phyloP scores from a whole-genome alignment of 2,329 filamentous ascomycete genomes.

The Hymenoscyphus scutula region DNA sequence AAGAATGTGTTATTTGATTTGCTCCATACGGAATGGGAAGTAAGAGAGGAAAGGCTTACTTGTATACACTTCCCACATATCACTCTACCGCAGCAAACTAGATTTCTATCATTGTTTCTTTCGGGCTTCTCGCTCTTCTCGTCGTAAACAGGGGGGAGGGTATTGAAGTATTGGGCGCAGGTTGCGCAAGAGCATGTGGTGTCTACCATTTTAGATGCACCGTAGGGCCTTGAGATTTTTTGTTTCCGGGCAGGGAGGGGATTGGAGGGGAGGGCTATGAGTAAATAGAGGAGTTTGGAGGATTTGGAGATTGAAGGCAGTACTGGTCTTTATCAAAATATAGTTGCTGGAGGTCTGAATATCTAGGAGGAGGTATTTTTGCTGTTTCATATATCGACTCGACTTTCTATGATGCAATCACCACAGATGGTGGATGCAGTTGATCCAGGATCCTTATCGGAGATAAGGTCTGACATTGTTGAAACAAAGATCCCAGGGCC shows the following conservation, averaged over 20 bases:
- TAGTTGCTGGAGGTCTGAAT: neutral
- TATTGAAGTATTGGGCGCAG: conserved; percentile 60
- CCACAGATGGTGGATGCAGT: too few relatives aligned
- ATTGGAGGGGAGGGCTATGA: neutral
- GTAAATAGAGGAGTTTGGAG: neutral
- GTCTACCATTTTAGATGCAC: neutral
- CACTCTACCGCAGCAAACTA: conserved; percentile 67
- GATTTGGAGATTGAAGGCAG: neutral
- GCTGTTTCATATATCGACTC: neutral
- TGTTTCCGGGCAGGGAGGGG: neutral
- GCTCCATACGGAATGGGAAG: too few relatives aligned
- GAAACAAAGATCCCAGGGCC: neutral
- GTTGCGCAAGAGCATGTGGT: conserved; percentile 56
- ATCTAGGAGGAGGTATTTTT: neutral
- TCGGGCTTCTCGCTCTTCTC: conserved; percentile 60
- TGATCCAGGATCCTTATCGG: neutral
- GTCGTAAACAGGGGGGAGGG: conserved; percentile 50
- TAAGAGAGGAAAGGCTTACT: conserved; percentile 43
- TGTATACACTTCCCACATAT: conserved; percentile 71
- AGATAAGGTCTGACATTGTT: neutral
- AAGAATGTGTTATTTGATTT: too few relatives aligned
- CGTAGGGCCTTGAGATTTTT: too few relatives aligned
- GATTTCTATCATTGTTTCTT: conserved; percentile 52
- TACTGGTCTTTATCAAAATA: neutral
- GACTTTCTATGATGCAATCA: neutral